Conservation (phyloP, 1,284 basidiomycete species). For the Afroboletus lepidellus region DNA sequence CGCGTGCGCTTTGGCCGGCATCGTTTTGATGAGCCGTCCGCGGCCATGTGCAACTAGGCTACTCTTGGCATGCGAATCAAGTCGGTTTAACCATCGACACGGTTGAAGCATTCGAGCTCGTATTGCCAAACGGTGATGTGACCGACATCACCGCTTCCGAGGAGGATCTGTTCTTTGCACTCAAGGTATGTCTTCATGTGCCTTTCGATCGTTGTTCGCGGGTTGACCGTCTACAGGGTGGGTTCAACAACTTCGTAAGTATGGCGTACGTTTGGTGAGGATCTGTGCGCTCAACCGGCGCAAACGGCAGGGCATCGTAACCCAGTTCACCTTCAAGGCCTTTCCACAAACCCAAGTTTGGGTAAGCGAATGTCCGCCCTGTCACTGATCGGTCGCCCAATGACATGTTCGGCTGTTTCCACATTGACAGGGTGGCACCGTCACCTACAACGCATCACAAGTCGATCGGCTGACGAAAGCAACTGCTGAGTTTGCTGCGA, state of each 20-base stretch:
- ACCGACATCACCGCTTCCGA: slow-evolving; percentile 40
- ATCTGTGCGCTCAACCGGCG: neutral
- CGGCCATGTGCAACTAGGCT: slow-evolving; percentile 37
- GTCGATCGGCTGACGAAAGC: slow-evolving; percentile 37
- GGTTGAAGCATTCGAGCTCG: slow-evolving; percentile 47
- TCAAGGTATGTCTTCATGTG: slow-evolving; percentile 42
- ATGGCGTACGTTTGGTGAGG: slow-evolving; percentile 2
- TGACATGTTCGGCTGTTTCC: slow-evolving; percentile 3
- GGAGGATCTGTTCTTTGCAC: slow-evolving; percentile 46
- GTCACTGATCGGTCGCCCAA: neutral
- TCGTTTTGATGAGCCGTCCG: slow-evolving; percentile 3
- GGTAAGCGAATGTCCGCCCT: slow-evolving; percentile 37
- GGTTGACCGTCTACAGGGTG: slow-evolving; percentile 43
- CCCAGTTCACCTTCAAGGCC: slow-evolving; percentile 52
- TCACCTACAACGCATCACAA: slow-evolving; percentile 39
- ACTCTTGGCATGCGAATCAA: slow-evolving; percentile 54
- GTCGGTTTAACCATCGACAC: slow-evolving; percentile 52
- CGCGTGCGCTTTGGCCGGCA: neutral
- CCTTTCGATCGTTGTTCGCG: slow-evolving; percentile 45
- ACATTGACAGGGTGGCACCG: slow-evolving; percentile 50
- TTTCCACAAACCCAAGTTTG: slow-evolving; percentile 57
- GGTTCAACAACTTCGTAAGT: slow-evolving; percentile 61
- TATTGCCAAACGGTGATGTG: slow-evolving; percentile 47
- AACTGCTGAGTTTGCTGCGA: slow-evolving; percentile 49
- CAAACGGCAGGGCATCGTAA: slow-evolving; percentile 54